Evolutionary conservation across 2,329 filamentous ascomycete genomes (phyloP).

Genomic region (Aspergillus uvarum): DNA sequence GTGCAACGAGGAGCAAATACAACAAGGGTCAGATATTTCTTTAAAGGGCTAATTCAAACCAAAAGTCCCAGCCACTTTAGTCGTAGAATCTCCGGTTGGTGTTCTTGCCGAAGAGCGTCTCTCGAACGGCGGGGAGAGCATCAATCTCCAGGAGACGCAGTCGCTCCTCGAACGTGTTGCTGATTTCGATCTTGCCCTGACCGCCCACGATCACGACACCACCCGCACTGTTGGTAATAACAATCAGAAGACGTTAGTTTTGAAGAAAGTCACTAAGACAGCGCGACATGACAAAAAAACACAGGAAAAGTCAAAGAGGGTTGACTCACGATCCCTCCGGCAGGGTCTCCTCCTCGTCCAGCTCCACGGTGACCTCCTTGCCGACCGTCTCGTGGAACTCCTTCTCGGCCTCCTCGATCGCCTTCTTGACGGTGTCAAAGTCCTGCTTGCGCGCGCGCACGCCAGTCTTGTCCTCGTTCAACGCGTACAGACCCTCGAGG

Average conservation of each 20-base stretch:
- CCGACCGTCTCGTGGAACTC: slow-evolving; percentile 80
- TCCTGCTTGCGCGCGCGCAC: slow-evolving; percentile 80
- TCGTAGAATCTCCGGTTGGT: slow-evolving; percentile 94
- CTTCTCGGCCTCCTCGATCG: slow-evolving; percentile 70
- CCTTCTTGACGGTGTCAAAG: slow-evolving; percentile 71
- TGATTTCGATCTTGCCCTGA: slow-evolving; percentile 92
- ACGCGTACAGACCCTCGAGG: slow-evolving; percentile 84
- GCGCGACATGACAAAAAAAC: too few species aligned
- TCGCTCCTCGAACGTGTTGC: slow-evolving; percentile 96
- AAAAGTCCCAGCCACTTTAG: slow-evolving; percentile 48
- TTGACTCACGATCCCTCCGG: slow-evolving; percentile 76
- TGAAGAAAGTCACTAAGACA: neutral
- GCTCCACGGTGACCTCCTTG: slow-evolving; percentile 65
- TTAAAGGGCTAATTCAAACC: neutral
- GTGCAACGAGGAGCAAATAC: too few species aligned
- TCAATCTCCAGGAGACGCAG: slow-evolving; percentile 80
- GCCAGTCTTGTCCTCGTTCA: slow-evolving; percentile 75
- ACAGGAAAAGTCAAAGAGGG: too few species aligned
- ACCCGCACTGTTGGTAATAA: slow-evolving; percentile 63
- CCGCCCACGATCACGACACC: slow-evolving; percentile 79
- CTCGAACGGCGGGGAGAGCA: slow-evolving; percentile 78
- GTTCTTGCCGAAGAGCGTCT: slow-evolving; percentile 90
- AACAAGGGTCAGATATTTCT: too few species aligned
- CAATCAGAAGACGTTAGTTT: neutral
- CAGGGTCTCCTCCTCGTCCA: slow-evolving; percentile 78